phyloP scores from a whole-genome alignment of 768 basidiomycete genomes.

The Lactarius sanguifluus region DNA sequence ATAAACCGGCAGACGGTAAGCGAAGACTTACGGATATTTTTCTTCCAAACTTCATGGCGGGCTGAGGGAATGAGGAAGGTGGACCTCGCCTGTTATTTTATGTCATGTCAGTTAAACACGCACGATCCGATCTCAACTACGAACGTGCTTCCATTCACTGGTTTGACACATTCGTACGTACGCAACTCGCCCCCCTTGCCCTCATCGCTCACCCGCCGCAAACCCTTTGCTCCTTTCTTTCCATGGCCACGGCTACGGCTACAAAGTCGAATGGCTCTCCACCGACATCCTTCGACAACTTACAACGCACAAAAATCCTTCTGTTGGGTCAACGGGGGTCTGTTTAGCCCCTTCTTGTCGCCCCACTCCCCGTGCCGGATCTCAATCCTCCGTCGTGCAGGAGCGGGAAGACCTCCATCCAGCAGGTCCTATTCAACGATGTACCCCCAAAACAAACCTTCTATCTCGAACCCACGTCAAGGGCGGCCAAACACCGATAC shows the following conservation, averaged over 20 bases:
- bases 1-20: slow-evolving; percentile 15
- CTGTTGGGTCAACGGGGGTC: slow-evolving; percentile 72
- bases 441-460: slow-evolving; percentile 82
- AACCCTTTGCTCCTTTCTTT: background rate
- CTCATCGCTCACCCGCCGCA: background rate
- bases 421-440: slow-evolving; percentile 88
- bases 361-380: background rate
- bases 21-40: slow-evolving; percentile 61
- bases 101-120: slow-evolving; percentile 6
- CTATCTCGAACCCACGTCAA: slow-evolving; percentile 85
- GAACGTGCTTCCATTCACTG: slow-evolving; percentile 22
- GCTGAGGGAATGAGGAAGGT: background rate
- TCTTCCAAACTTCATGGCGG: slow-evolving; percentile 74
- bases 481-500: slow-evolving; percentile 68
- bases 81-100: slow-evolving; percentile 2
- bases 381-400: slow-evolving; percentile 41
- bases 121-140: slow-evolving; percentile 3
- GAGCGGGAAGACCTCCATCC: slow-evolving; percentile 90
- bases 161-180: background rate
- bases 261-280: slow-evolving; percentile 18
- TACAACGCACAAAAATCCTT: slow-evolving; percentile 64
- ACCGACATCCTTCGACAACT: slow-evolving; percentile 26
- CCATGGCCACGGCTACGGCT: slow-evolving; percentile 16
- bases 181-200: background rate
- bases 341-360: slow-evolving; percentile 22